Evolutionary conservation across 2,329 filamentous ascomycete species (phyloP), one percentile per base, ranked within the genome.

Genomic region (Magnaporthales sp.): DNA sequence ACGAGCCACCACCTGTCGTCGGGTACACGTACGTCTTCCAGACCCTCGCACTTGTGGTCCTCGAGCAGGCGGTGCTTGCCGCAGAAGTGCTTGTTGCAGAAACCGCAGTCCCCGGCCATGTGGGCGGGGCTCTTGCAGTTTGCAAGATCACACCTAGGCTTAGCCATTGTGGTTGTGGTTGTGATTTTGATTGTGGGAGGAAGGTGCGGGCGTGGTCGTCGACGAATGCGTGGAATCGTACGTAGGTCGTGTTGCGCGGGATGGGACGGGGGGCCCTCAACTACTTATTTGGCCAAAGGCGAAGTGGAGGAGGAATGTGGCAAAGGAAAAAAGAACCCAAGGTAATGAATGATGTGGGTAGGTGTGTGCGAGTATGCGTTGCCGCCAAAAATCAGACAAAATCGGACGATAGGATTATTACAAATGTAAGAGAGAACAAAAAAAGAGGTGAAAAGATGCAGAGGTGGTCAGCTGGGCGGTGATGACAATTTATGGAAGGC

Each of bases 21-120:
- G 68, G 67, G 70, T 77, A 68, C 71, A 82, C 88, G 81, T 82
- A 90, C 88, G 80, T 97, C 91, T 83, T 98, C 95, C 67, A 99
- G 83, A 56, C 93, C 93, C 70, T 86, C 88, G 81, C 95, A 99
- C 80, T 92, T 92, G 81, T 99, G 95, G 73, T 94, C 91, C 79
- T 99, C 95, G 70, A 98, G 80, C 80, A 98, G 86, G 67, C 95
- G 86, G 80, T 99, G 95, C 82, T 93, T 96, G 73, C 92, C 92
- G 80, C 95, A 99, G 83, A 92, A 98, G 77, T 96, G 91, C 62
- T 93, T 93, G 67, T 90, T 84, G 82, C 95, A 99, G 83, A 98
- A 98, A 69, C 89, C 90, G 80, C 95, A 99, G 81, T 98, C 94
- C 66, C 95, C 95, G 68, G 97, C 91, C 74, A 99, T 97, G 79